These are phyloP conservation scores for Iberis pinnata DNA, from an alignment of 345 rosid genomes.

Conservation along the genomic window DNA sequence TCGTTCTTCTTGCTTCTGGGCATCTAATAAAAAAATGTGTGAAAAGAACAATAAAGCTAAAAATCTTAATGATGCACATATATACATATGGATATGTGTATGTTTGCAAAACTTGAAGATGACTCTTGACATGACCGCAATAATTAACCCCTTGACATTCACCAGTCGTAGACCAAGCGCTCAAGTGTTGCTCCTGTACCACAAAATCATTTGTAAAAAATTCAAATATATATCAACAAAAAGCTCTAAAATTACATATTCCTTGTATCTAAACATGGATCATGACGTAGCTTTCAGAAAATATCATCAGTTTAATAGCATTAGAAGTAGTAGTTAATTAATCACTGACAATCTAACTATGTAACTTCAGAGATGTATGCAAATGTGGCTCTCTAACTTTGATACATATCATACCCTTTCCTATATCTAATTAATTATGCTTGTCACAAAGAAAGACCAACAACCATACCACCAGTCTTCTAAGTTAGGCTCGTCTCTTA, in stretches of 20 bases:
- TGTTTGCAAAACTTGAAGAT: constrained; percentile 56
- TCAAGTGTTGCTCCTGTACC: constrained; percentile 76
- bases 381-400: too few species aligned
- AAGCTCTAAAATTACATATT: constrained; percentile 35
- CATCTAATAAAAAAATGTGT: constrained; percentile 39
- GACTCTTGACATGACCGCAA: constrained; percentile 87
- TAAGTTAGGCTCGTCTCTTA: too few species aligned
- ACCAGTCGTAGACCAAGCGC: constrained; percentile 68
- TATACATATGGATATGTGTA: neutral
- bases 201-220: constrained; percentile 13
- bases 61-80: neutral
- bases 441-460: too few species aligned
- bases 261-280: too few species aligned
- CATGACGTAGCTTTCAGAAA: too few species aligned
- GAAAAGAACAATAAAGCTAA: neutral
- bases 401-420: too few species aligned
- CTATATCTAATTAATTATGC: too few species aligned
- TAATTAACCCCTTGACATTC: constrained; percentile 70
- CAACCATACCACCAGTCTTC: too few species aligned
- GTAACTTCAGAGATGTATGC: too few species aligned
- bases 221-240: constrained; percentile 11
- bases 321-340: too few species aligned
- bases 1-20: constrained; percentile 63
- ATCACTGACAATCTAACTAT: too few species aligned
- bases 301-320: too few species aligned